Percentiles rank a stretch among this genome's conserved stretches.
Evolutionary conservation across 176 grass and related monocot species (phyloP).

Genomic region (Pontederia crassipes): DNA sequence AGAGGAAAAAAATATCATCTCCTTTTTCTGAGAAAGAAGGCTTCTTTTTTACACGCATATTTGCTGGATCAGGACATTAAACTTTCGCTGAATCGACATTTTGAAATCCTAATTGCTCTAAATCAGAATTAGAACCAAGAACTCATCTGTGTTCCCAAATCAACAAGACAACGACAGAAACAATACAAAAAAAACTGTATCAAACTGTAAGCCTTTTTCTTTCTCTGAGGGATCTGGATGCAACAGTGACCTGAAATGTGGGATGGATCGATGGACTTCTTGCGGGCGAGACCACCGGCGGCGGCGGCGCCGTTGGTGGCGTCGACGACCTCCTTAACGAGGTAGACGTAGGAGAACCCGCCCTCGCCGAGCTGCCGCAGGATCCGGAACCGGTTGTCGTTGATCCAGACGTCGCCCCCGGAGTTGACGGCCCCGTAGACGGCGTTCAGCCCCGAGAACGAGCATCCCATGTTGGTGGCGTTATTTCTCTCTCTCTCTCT

Average conservation of each 20-base stretch:
- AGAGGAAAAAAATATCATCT: no score
- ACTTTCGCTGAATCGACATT: no score
- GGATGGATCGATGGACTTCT: constrained; percentile 67
- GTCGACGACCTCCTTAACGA: constrained; percentile 68
- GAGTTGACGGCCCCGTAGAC: constrained; percentile 52
- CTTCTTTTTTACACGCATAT: no score
- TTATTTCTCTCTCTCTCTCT: constrained; percentile 1
- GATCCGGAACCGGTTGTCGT: constrained; percentile 71
- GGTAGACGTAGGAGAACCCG: constrained; percentile 50
- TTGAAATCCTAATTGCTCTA: no score
- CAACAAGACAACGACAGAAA: no score
- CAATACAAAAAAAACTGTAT: no score
- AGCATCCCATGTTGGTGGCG: constrained; percentile 59
- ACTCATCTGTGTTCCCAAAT: no score
- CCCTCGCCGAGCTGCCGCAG: constrained; percentile 70
- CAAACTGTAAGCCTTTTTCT: no score
- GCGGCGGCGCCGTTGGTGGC: constrained; percentile 3
- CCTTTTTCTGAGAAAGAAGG: no score
- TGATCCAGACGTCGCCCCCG: constrained; percentile 69
- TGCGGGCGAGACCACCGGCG: constrained; percentile 34
- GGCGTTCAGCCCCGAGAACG: constrained; percentile 83
- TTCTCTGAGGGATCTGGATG: not conserved
- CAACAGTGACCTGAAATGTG: constrained; percentile 59
- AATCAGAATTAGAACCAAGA: no score
- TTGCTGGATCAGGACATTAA: no score